Base-by-base conservation (phyloP, 2,329 filamentous ascomycete genomes). In the Tolypocladium tundrense region DNA sequence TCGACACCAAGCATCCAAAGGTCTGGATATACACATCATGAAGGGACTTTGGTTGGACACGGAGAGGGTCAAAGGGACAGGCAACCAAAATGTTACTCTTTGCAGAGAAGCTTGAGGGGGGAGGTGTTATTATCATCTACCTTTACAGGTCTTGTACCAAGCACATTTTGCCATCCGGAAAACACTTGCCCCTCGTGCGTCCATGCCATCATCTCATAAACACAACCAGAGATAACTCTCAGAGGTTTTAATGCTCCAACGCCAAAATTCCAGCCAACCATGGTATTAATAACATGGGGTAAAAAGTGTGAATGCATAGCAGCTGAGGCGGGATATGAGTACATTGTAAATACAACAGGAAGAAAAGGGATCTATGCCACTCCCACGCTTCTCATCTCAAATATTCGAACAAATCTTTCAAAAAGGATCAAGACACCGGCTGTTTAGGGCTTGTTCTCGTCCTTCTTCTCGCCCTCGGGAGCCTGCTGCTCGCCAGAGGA, bases 401-500 rank as follows among this genome's bases (percentile, higher is more conserved):
- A 70, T 69, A 71, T 64, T 67, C 59, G 57, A 66, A 67, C 67
- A 68, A 60, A 55, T 64, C 61, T 62, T 54, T 35, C 58, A 57
- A 40, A 61, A 63, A 61, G 66, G n/a, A 37, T 8, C 43, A 54
- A 59, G 48, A 58, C 55, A 54, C 60, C 56, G 56, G 58, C 63
- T 64, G 62, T 72, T 83, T 82, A 85, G 68, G 81, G 81, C 82
- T 87, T 87, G 78, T 78, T 81, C 76, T 88, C 84, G 64, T 80
- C 82, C 85, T 91, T 91, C 82, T 89, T 89, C 79, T 91, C 86
- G 65, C 81, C 85, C 73, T 89, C 86, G 61, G 82, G 69, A 68
- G 76, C 74, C 76, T 77, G 70, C 71, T 79, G 75, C 68, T 77
- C 67, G 73, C 68, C 74, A 66, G 67, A 76, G 67, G 71, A 64